Evolutionary conservation across 768 basidiomycete genomes (phyloP).

Genomic region (Candolleomyces eurysporus): DNA sequence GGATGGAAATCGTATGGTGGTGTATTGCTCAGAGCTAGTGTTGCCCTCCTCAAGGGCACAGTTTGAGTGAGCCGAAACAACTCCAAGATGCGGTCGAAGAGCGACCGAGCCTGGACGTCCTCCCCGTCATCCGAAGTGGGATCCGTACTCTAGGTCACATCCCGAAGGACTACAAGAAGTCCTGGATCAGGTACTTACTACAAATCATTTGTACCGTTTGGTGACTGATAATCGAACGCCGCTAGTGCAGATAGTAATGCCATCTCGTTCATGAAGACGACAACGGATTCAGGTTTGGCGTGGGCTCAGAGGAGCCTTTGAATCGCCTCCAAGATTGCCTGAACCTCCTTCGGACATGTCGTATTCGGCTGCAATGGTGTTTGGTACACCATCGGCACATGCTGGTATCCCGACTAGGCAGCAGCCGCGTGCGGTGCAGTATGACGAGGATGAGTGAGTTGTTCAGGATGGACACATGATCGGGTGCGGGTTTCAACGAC

Average conservation of each 20-base stretch:
- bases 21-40: too few relatives aligned
- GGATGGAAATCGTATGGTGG: too few relatives aligned
- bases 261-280: too few relatives aligned
- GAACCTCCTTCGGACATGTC: slow-evolving; percentile 33
- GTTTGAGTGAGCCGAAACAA: too few relatives aligned
- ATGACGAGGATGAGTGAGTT: slow-evolving; percentile 62
- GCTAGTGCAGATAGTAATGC: neutral
- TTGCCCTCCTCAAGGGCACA: too few relatives aligned
- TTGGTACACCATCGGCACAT: slow-evolving; percentile 25
- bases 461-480: slow-evolving; percentile 61
- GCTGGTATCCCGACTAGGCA: slow-evolving; percentile 30
- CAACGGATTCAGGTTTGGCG: too few relatives aligned
- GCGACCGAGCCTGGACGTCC: too few relatives aligned
- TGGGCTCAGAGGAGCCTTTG: slow-evolving; percentile 18
- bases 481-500: too few relatives aligned
- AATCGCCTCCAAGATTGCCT: slow-evolving; percentile 29
- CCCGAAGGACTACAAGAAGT: too few relatives aligned
- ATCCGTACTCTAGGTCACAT: too few relatives aligned
- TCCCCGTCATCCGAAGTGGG: too few relatives aligned
- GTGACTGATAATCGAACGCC: neutral
- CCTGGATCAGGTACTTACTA: neutral
- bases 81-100: too few relatives aligned
- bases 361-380: slow-evolving; percentile 46
- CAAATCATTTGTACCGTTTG: neutral
- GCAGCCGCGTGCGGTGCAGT: slow-evolving; percentile 59